Conservation (phyloP, 2,329 filamentous ascomycete genomes). For the Phialophora expanda region DNA sequence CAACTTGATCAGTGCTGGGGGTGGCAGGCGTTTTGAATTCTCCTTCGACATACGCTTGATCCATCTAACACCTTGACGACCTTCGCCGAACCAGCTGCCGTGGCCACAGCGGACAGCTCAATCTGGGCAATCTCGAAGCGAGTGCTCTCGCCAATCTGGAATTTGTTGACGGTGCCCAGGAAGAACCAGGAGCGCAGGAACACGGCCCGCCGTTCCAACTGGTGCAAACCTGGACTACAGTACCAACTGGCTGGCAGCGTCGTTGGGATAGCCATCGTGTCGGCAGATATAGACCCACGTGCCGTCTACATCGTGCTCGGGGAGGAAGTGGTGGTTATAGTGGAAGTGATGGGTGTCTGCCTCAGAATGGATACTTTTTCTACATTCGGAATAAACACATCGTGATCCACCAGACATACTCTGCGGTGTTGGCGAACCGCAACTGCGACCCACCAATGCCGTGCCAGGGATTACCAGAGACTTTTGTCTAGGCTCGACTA, state of each 20-base stretch:
- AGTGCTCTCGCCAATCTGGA: constrained; percentile 1
- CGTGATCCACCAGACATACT: not conserved
- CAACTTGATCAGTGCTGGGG: not conserved
- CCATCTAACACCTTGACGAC: not conserved
- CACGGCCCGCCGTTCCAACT: not conserved
- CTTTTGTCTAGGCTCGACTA: not conserved
- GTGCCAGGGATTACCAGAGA: not conserved
- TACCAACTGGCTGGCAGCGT: not conserved
- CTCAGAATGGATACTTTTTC: constrained; percentile 2
- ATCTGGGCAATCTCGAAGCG: constrained; percentile 1
- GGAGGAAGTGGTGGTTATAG: not conserved
- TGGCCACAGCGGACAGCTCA: constrained; percentile 31
- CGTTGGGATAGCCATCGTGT: not conserved
- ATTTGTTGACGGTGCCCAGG: constrained; percentile 18
- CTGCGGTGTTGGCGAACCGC: not conserved
- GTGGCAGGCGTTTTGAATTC: not conserved
- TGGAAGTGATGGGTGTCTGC: not conserved
- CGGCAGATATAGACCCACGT: not conserved
- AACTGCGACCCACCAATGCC: not conserved
- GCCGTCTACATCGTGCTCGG: not conserved
- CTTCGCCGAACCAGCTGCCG: not conserved
- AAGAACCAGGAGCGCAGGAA: constrained; percentile 3
- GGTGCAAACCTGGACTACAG: not conserved
- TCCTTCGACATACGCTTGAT: not conserved
- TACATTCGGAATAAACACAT: not conserved